Evolutionary conservation across 2,329 filamentous ascomycete species (phyloP), one percentile per base, ranked within the genome.

Genomic region (Lithohypha guttulata): DNA sequence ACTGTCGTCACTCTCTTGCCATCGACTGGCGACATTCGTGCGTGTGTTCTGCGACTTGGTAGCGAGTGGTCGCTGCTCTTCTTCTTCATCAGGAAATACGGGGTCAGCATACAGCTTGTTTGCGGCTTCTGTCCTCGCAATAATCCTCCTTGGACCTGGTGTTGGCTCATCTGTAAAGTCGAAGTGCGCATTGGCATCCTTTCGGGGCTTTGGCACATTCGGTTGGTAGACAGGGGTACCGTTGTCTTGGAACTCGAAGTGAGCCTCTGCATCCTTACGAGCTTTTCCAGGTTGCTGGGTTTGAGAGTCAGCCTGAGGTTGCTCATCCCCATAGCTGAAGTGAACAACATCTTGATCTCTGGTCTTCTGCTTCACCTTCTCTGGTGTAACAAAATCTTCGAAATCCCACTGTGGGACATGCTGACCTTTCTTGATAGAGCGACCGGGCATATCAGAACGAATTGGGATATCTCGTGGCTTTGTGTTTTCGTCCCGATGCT

Each of bases 231-330:
- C 35, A n/a, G 50, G 48, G 11, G 48, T 49, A 21, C 50, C 50
- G 41, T 87, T 79, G 55, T 96, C 87, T 39, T 75, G 68, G 53
- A 95, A 73, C 45, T 91, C 78, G 55, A 94, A 95, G 60, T 96
- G 85, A 1, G 77, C 65, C 55, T 87, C 78, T 13, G 81, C 79
- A 52, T 93, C 84, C 28, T 78, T 83, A 43, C 89, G 83, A 25
- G 81, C 71, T 48, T 72, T 73, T 29, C 68, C 68, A 2, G 13
- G 27, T 19, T 39, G 39, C 25, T 44, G 38, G 6, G 45, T 77
- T 64, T 56, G 75, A 17, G 57, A 50, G 6, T 45, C 33, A 6
- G 57, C 55, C 13, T 51, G 66, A 48, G 81, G 73, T 44, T 86
- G 79, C 33, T 80, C 77, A 51, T 79, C 81, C n/a, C 20, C 35